Percentiles rank a stretch among this genome's conserved stretches.
These are phyloP conservation scores for Rosellinia necatrix DNA, from an alignment of 2,329 filamentous ascomycete genomes.

Conservation along the genomic window DNA sequence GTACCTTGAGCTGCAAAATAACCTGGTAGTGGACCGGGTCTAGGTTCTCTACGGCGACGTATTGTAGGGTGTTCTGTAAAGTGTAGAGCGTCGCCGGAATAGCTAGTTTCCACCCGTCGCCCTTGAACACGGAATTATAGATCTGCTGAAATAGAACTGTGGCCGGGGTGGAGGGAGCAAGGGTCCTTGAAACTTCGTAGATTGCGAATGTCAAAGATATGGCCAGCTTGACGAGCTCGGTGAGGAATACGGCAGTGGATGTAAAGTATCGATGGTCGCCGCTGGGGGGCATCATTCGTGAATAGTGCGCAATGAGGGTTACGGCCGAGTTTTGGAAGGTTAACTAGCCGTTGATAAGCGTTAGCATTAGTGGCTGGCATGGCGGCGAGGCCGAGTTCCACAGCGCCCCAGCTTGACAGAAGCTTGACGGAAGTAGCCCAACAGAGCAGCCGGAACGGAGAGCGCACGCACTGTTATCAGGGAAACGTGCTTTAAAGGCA, in stretches of 20 bases:
- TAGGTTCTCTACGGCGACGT: constrained; percentile 86
- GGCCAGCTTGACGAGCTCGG: constrained; percentile 87
- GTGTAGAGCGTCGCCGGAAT: constrained; percentile 89
- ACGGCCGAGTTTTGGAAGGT: constrained; percentile 80
- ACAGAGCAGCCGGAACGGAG: neutral
- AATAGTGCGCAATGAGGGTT: constrained; percentile 90
- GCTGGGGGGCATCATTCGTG: constrained; percentile 84
- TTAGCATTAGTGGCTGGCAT: constrained; percentile 7
- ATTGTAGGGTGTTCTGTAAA: constrained; percentile 90
- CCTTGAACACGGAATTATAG: constrained; percentile 79
- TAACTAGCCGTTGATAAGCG: constrained; percentile 57
- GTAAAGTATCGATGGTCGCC: constrained; percentile 88
- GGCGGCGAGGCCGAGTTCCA: neutral
- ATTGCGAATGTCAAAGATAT: constrained; percentile 86
- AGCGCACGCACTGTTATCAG: constrained; percentile 61
- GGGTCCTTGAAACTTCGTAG: constrained; percentile 79
- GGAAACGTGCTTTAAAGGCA: constrained; percentile 72
- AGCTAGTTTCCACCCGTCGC: constrained; percentile 93
- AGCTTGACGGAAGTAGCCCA: neutral
- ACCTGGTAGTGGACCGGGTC: constrained; percentile 94
- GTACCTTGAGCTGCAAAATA: constrained; percentile 86
- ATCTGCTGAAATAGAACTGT: constrained; percentile 81
- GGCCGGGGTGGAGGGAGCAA: constrained; percentile 78
- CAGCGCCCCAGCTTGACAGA: neutral
- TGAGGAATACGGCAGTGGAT: constrained; percentile 91